Percentiles rank a stretch among this genome's conserved stretches.
phyloP scores from a whole-genome alignment of 148 eudicot genomes.

The Nyssa sinensis region DNA sequence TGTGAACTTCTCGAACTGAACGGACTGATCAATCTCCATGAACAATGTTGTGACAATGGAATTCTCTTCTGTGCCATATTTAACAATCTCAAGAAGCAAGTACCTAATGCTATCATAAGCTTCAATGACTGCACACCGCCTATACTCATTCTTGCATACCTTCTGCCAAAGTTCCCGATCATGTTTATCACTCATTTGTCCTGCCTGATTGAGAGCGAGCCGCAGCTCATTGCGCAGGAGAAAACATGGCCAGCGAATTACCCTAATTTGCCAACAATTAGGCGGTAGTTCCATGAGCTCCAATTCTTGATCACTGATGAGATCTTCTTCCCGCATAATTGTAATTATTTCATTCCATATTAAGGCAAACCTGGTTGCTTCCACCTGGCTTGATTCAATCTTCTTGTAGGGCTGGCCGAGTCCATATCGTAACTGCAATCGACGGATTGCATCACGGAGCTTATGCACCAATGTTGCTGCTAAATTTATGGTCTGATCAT shows the following conservation, averaged over 20 bases:
- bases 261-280: slow-evolving; percentile 78
- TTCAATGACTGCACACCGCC: slow-evolving; percentile 86
- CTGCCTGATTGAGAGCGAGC: slow-evolving; percentile 74
- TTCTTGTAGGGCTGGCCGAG: slow-evolving; percentile 73
- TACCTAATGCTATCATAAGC: slow-evolving; percentile 72
- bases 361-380: slow-evolving; percentile 80
- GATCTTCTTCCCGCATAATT: slow-evolving; percentile 84
- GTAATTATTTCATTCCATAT: slow-evolving; percentile 88
- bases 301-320: slow-evolving; percentile 72
- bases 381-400: slow-evolving; percentile 81
- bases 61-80: slow-evolving; percentile 60
- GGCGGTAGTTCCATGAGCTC: slow-evolving; percentile 85
- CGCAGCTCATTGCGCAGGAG: slow-evolving; percentile 87
- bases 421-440: slow-evolving; percentile 79
- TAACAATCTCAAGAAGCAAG: slow-evolving; percentile 58
- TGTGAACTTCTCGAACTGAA: slow-evolving; percentile 47
- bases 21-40: slow-evolving; percentile 52
- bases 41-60: slow-evolving; percentile 54
- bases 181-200: slow-evolving; percentile 38
- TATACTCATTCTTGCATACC: slow-evolving; percentile 78
- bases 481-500: slow-evolving; percentile 36
- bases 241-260: slow-evolving; percentile 91
- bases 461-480: slow-evolving; percentile 57
- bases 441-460: slow-evolving; percentile 62
- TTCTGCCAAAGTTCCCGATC: slow-evolving; percentile 67